Conservation (phyloP, 2,329 filamentous ascomycete genomes). For the Clarireedia hainanense region DNA sequence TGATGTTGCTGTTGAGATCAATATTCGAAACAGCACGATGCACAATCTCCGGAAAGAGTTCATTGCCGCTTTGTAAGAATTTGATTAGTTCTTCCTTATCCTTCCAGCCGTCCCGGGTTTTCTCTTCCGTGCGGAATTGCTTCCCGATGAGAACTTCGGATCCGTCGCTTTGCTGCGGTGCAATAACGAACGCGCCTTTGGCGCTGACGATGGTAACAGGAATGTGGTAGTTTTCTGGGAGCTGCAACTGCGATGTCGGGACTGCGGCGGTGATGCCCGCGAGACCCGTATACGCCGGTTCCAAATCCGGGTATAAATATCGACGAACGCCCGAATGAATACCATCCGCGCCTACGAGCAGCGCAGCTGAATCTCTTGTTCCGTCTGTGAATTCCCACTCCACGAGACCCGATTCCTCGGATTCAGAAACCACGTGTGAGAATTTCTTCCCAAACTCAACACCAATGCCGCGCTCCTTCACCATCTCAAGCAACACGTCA, state of each 20-base stretch:
- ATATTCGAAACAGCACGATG: constrained; percentile 32
- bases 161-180: constrained; percentile 40
- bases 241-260: constrained; percentile 15
- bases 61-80: constrained; percentile 30
- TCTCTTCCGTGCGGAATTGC: constrained; percentile 33
- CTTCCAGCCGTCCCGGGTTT: constrained; percentile 37
- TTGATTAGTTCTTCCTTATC: constrained; percentile 33
- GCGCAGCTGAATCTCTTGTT: constrained; percentile 30
- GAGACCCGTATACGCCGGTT: constrained; percentile 43
- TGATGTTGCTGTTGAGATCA: constrained; percentile 29
- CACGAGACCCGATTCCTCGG: constrained; percentile 29
- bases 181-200: constrained; percentile 42
- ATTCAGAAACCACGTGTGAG: constrained; percentile 34
- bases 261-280: constrained; percentile 30
- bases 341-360: constrained; percentile 51
- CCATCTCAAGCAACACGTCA: constrained; percentile 36
- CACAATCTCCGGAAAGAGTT: constrained; percentile 32
- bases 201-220: constrained; percentile 16
- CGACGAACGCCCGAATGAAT: constrained; percentile 49
- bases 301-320: constrained; percentile 41
- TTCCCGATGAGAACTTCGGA: constrained; percentile 42
- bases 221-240: constrained; percentile 14
- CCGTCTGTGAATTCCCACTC: constrained; percentile 42
- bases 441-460: constrained; percentile 44
- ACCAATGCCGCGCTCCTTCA: constrained; percentile 34